phyloP scores from a whole-genome alignment of 805 yeast species.

The Kodamaea neixiangensis region DNA sequence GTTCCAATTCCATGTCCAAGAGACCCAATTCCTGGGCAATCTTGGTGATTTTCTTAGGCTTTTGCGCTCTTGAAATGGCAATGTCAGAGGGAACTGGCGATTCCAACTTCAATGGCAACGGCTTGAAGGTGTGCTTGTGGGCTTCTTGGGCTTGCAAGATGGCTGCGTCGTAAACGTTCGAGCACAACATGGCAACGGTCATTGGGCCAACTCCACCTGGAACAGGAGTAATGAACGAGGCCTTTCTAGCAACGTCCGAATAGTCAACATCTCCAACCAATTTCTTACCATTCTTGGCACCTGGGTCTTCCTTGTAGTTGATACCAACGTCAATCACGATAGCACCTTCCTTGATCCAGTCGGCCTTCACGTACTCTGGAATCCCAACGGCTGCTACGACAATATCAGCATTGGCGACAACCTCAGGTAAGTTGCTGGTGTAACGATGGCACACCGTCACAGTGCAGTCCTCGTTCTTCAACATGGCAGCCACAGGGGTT shows the following conservation, averaged over 20 bases:
- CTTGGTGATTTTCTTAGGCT: conserved; percentile 75
- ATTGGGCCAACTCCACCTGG: conserved; percentile 99
- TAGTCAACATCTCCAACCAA: conserved; percentile 96
- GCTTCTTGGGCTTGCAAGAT: conserved; percentile 52
- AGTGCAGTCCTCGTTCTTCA: conserved; percentile 79
- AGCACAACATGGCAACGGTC: conserved; percentile 95
- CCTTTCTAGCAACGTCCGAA: conserved; percentile 60
- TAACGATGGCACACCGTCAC: conserved; percentile 85
- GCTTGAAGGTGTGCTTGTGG: conserved; percentile 51
- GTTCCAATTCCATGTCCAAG: conserved; percentile 75
- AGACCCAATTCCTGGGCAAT: conserved; percentile 86
- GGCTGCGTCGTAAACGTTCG: conserved; percentile 82
- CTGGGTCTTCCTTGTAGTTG: conserved; percentile 76
- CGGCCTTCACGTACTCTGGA: conserved; percentile 82
- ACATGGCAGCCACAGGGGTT: conserved; percentile 82
- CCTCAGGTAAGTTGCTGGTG: conserved; percentile 58
- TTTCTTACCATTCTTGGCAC: conserved; percentile 74
- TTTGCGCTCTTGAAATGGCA: conserved; percentile 85
- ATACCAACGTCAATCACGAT: conserved; percentile 95
- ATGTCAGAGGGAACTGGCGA: conserved; percentile 88
- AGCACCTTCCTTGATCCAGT: conserved; percentile 82
- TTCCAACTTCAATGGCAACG: conserved; percentile 52
- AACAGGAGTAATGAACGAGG: conserved; percentile 85
- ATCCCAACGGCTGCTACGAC: conserved; percentile 91
- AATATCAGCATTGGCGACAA: conserved; percentile 73